phyloP scores from a whole-genome alignment of 371 early-diverging fungal species.

The Mortierella sp. region DNA sequence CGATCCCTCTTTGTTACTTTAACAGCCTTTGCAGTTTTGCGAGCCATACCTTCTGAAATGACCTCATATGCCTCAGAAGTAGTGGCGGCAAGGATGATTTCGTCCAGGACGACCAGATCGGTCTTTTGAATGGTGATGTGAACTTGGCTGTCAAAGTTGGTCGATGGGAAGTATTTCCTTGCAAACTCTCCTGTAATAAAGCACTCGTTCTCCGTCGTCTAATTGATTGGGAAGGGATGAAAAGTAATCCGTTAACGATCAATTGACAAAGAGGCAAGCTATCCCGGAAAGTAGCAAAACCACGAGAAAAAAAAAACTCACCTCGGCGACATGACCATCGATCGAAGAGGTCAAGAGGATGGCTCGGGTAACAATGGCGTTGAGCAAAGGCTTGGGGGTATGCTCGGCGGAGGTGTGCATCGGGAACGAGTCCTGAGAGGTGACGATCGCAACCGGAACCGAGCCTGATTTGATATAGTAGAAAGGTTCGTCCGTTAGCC shows the following conservation, averaged over 20 bases:
- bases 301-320: neutral
- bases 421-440: conserved; percentile 40
- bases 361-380: conserved; percentile 44
- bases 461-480: conserved; percentile 55
- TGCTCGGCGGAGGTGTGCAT: conserved; percentile 30
- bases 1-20: neutral
- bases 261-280: neutral
- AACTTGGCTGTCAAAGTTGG: conserved; percentile 34
- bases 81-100: conserved; percentile 75
- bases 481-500: conserved; percentile 1
- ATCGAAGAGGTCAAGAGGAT: conserved; percentile 52
- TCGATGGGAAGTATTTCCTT: conserved; percentile 31
- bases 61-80: conserved; percentile 66
- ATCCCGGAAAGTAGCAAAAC: neutral
- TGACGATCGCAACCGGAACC: conserved; percentile 57
- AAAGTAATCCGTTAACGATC: neutral
- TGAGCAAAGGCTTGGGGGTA: conserved; percentile 24
- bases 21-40: neutral
- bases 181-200: conserved; percentile 53
- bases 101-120: conserved; percentile 71
- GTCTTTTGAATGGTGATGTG: conserved; percentile 60
- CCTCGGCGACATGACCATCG: conserved; percentile 55
- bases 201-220: conserved; percentile 46
- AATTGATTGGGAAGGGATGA: neutral
- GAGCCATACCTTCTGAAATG: conserved; percentile 64